Conservation (phyloP, 2,329 filamentous ascomycete genomes). For the Fusarium annulatum region DNA sequence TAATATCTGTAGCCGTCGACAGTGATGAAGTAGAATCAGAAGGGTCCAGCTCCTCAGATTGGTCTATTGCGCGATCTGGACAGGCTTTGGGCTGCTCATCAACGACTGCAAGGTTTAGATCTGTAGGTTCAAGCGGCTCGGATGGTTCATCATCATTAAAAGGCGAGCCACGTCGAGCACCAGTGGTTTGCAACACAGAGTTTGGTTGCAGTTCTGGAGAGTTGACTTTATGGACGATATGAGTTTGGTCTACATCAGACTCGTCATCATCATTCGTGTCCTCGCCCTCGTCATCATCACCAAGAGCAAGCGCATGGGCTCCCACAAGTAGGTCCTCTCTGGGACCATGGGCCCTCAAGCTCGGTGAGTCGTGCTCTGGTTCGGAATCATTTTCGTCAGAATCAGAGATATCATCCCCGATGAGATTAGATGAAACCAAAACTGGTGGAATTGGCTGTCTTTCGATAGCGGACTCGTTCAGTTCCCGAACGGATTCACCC, state of each 20-base stretch:
- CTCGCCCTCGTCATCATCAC: background rate
- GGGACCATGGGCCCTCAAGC: background rate
- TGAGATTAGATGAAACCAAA: background rate
- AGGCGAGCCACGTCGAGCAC: background rate
- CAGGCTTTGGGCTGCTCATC: background rate
- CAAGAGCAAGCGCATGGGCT: background rate
- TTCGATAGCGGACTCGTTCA: background rate
- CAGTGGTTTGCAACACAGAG: background rate
- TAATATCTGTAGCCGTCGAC: background rate
- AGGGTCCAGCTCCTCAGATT: background rate
- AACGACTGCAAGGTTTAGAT: background rate
- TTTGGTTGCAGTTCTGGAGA: background rate
- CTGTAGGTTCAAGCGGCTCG: background rate
- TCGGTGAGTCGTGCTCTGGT: conserved; percentile 10
- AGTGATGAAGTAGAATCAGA: conserved; percentile 11
- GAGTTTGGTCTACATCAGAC: background rate
- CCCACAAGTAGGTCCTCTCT: background rate
- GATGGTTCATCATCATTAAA: background rate
- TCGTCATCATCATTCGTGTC: background rate
- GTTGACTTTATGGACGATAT: background rate
- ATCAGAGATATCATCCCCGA: background rate
- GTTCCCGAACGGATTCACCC: background rate
- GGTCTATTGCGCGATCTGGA: background rate
- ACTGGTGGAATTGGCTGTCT: background rate
- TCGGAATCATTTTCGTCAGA: conserved; percentile 1